phyloP scores from a whole-genome alignment of 352 stramenopile species.

The Aphanomyces cochlioides region DNA sequence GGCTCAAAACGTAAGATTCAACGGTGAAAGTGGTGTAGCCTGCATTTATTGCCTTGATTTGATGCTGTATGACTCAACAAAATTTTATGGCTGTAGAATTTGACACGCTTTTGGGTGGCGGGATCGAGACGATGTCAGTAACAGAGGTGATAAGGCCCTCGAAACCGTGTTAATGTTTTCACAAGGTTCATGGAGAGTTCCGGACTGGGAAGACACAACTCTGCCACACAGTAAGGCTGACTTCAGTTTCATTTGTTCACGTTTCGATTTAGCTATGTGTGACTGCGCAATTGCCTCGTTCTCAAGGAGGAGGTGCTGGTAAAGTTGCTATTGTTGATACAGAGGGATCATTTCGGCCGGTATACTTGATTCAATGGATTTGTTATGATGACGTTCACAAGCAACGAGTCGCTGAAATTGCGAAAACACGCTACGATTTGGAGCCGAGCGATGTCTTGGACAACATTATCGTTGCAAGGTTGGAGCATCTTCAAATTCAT shows the following conservation, averaged over 20 bases:
- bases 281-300: slow-evolving; percentile 79
- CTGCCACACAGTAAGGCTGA: slow-evolving; percentile 76
- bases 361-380: slow-evolving; percentile 25
- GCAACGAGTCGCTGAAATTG: slow-evolving; percentile 80
- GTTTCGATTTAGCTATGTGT: slow-evolving; percentile 51
- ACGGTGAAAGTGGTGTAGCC: slow-evolving; percentile 17
- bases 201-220: slow-evolving; percentile 94
- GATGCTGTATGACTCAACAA: background rate
- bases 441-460: slow-evolving; percentile 88
- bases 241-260: background rate
- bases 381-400: slow-evolving; percentile 32
- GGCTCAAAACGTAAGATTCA: slow-evolving; percentile 57
- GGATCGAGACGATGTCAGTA: slow-evolving; percentile 87
- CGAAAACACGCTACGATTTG: slow-evolving; percentile 74
- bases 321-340: slow-evolving; percentile 89
- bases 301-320: slow-evolving; percentile 73
- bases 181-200: slow-evolving; percentile 88
- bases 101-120: slow-evolving; percentile 80
- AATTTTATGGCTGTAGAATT: slow-evolving; percentile 46
- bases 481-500: slow-evolving; percentile 15
- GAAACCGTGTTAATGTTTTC: too few species aligned
- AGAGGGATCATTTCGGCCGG: slow-evolving; percentile 89
- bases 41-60: slow-evolving; percentile 5
- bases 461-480: slow-evolving; percentile 91
- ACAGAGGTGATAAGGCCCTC: slow-evolving; percentile 60